Evolutionary conservation across 2,329 filamentous ascomycete species (phyloP).

Genomic region (Magnaporthiopsis incrustans): DNA sequence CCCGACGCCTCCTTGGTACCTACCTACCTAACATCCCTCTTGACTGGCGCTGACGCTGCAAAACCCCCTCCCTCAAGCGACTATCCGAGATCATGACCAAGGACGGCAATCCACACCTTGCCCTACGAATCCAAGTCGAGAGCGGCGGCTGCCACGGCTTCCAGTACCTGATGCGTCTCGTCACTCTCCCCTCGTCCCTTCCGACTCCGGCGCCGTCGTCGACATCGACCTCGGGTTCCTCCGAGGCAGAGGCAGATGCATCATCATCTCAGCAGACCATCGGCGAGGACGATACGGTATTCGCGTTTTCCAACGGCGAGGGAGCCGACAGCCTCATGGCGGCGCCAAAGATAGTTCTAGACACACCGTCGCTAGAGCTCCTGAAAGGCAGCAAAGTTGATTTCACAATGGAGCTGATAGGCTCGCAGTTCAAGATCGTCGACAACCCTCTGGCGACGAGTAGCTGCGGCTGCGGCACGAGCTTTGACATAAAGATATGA

Average conservation of each 20-base stretch:
- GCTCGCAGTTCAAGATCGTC: slow-evolving; percentile 85
- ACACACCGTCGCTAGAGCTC: slow-evolving; percentile 77
- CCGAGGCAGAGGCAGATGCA: slow-evolving; percentile 12
- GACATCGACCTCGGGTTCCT: slow-evolving; percentile 7
- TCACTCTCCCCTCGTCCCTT: slow-evolving; percentile 43
- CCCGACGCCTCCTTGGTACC: too few species aligned
- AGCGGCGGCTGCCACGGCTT: slow-evolving; percentile 96
- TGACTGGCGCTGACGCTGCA: slow-evolving; percentile 7
- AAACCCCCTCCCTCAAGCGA: slow-evolving; percentile 36
- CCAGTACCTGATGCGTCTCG: slow-evolving; percentile 89
- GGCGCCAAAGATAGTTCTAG: slow-evolving; percentile 75
- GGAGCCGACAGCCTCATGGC: slow-evolving; percentile 30
- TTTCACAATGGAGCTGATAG: slow-evolving; percentile 90
- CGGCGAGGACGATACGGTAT: slow-evolving; percentile 78
- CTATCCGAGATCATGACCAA: slow-evolving; percentile 69
- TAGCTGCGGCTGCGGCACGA: slow-evolving; percentile 94
- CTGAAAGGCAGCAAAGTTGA: slow-evolving; percentile 92
- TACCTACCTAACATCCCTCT: too few species aligned
- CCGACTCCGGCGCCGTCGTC: slow-evolving; percentile 11
- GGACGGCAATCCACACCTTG: slow-evolving; percentile 68
- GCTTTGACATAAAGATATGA: slow-evolving; percentile 81
- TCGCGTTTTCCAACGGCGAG: slow-evolving; percentile 56
- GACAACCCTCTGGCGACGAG: slow-evolving; percentile 89
- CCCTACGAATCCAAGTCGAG: slow-evolving; percentile 86
- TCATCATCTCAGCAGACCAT: slow-evolving; percentile 19